Evolutionary conservation across 129 eudicot genomes (phyloP).

Genomic region (Lactuca saligna): DNA sequence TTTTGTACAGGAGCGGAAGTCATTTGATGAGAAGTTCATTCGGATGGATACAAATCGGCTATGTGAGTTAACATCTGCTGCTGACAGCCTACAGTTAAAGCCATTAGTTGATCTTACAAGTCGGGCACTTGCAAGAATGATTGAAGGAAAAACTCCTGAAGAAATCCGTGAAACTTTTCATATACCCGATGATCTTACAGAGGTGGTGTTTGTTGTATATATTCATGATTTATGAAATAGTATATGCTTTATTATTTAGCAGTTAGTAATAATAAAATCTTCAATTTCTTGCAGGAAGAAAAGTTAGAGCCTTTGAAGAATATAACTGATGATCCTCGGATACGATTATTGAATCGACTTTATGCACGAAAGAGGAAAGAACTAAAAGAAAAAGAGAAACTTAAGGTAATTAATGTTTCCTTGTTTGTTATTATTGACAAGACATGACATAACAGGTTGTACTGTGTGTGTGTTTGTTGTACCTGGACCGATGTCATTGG

Average conservation of each 20-base stretch:
- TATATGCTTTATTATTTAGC: slow-evolving; percentile 4
- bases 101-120: slow-evolving; percentile 88
- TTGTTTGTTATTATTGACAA: not conserved
- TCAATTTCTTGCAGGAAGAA: slow-evolving; percentile 63
- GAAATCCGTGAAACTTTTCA: slow-evolving; percentile 90
- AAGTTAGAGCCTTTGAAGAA: slow-evolving; percentile 86
- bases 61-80: slow-evolving; percentile 94
- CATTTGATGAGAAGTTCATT: slow-evolving; percentile 83
- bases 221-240: no score
- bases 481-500: not conserved
- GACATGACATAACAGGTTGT: no score
- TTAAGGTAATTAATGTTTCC: slow-evolving; percentile 45
- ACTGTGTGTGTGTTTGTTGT: no score
- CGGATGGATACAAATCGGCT: slow-evolving; percentile 85
- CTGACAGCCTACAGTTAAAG: slow-evolving; percentile 80
- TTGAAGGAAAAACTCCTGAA: slow-evolving; percentile 90
- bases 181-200: slow-evolving; percentile 93
- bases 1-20: slow-evolving; percentile 66
- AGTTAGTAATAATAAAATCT: slow-evolving; percentile 11
- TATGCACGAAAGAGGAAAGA: slow-evolving; percentile 97
- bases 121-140: slow-evolving; percentile 93
- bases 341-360: slow-evolving; percentile 77
- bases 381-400: slow-evolving; percentile 64
- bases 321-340: slow-evolving; percentile 84
- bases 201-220: slow-evolving; percentile 63